A percentile compares a stretch with the other conserved stretches of the same genome.
Conservation (phyloP, 192 early-diverging fungal species). For the Rhizoclosmatium globosum region DNA sequence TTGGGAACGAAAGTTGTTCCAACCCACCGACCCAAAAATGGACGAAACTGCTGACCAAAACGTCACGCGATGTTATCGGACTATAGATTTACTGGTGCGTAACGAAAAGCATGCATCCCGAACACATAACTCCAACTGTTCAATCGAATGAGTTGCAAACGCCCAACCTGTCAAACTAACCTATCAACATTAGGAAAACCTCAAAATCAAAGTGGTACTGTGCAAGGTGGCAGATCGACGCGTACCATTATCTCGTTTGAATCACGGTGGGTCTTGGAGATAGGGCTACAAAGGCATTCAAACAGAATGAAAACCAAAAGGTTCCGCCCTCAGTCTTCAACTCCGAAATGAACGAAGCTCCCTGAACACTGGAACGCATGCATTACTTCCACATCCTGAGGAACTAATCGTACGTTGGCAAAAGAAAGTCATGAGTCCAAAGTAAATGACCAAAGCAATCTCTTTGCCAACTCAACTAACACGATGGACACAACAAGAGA, state of each 20-base stretch:
- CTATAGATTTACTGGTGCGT: constrained; percentile 30
- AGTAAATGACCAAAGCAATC: neutral
- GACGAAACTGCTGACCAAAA: constrained; percentile 8
- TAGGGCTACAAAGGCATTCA: neutral
- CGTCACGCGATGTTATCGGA: constrained; percentile 28
- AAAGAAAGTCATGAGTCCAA: constrained; percentile 33
- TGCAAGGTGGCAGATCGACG: constrained; percentile 33
- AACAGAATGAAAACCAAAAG: neutral
- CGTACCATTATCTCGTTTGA: constrained; percentile 25
- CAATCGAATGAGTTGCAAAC: neutral
- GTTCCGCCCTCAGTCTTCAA: constrained; percentile 1
- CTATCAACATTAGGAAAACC: constrained; percentile 31
- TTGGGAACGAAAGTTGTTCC: too few species aligned
- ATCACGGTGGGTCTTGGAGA: constrained; percentile 13
- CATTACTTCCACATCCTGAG: constrained; percentile 21
- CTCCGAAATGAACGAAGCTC: constrained; percentile 11
- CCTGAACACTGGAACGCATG: neutral
- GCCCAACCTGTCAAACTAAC: neutral
- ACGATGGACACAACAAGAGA: neutral
- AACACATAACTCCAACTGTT: neutral
- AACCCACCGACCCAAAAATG: too few species aligned
- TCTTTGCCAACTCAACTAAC: neutral
- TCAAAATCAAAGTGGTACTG: constrained; percentile 22
- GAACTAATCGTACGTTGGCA: constrained; percentile 29
- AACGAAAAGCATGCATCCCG: neutral